Evolutionary conservation across 345 rosid species (phyloP).

Genomic region (Brassica carinata): DNA sequence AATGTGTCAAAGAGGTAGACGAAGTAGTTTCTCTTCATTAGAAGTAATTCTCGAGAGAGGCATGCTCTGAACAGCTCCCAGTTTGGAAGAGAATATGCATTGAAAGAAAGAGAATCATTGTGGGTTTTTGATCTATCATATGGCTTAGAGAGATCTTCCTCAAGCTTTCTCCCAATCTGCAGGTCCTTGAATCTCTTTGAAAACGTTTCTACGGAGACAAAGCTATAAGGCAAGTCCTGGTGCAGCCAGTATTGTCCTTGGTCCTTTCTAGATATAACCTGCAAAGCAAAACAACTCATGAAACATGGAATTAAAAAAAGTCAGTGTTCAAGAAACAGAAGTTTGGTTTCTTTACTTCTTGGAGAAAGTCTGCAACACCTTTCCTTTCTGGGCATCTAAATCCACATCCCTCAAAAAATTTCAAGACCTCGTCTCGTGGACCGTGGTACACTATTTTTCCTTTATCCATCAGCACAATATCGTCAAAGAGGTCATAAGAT

Average conservation of each 20-base stretch:
- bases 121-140: conserved; percentile 73
- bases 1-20: conserved; percentile 61
- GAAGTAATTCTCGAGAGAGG: conserved; percentile 67
- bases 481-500: conserved; percentile 74
- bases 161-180: conserved; percentile 62
- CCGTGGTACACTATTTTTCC: conserved; percentile 83
- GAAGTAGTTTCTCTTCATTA: conserved; percentile 90
- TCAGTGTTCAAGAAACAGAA: not conserved
- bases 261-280: conserved; percentile 74
- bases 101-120: conserved; percentile 66
- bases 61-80: conserved; percentile 74
- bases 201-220: conserved; percentile 59
- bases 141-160: conserved; percentile 69
- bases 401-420: conserved; percentile 68
- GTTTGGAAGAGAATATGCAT: conserved; percentile 63
- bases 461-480: conserved; percentile 65
- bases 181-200: conserved; percentile 72
- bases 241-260: conserved; percentile 80
- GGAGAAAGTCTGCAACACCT: conserved; percentile 84
- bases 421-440: conserved; percentile 57
- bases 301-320: too few species aligned
- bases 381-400: conserved; percentile 79
- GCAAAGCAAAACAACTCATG: not conserved
- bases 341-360: conserved; percentile 51
- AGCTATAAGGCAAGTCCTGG: conserved; percentile 60